A percentile compares a stretch with the other conserved stretches of the same genome.
These are phyloP conservation scores for Phytopythium chamaehyphon DNA, from an alignment of 352 stramenopile genomes.

Conservation along the genomic window DNA sequence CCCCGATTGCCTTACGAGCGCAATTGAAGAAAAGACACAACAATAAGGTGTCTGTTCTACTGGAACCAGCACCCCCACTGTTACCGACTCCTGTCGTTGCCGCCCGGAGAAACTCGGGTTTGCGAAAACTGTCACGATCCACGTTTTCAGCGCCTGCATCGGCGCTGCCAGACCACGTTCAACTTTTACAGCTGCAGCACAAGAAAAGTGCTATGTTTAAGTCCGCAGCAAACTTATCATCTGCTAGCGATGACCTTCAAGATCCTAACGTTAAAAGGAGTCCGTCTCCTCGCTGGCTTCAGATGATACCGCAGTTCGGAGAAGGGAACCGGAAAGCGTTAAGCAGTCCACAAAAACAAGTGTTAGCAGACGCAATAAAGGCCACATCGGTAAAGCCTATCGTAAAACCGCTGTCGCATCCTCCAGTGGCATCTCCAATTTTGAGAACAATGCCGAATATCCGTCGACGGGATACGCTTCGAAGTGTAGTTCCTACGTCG, in stretches of 20 bases:
- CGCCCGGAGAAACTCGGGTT: background rate
- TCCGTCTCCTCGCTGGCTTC: too few relatives aligned
- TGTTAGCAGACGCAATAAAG: too few relatives aligned
- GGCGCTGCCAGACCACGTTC: background rate
- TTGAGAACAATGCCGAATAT: background rate
- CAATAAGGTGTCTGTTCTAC: background rate
- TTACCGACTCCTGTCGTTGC: too few relatives aligned
- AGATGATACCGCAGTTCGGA: too few relatives aligned
- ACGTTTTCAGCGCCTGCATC: background rate
- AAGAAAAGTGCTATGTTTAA: slow-evolving; percentile 3
- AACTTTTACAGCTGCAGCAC: background rate
- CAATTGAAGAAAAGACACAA: background rate
- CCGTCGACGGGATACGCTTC: background rate
- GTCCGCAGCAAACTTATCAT: background rate
- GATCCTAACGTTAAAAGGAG: too few relatives aligned
- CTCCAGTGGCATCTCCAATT: background rate
- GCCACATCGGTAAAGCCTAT: too few relatives aligned
- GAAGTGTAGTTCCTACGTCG: background rate
- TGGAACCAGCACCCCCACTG: background rate
- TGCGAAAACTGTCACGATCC: background rate
- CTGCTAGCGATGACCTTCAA: too few relatives aligned
- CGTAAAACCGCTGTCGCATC: too few relatives aligned
- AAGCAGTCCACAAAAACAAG: too few relatives aligned
- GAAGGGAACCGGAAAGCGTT: too few relatives aligned
- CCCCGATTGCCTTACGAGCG: too few relatives aligned